These are phyloP conservation scores for Prunus yedoensis DNA, from an alignment of 331 rosid species.

Conservation along the genomic window DNA sequence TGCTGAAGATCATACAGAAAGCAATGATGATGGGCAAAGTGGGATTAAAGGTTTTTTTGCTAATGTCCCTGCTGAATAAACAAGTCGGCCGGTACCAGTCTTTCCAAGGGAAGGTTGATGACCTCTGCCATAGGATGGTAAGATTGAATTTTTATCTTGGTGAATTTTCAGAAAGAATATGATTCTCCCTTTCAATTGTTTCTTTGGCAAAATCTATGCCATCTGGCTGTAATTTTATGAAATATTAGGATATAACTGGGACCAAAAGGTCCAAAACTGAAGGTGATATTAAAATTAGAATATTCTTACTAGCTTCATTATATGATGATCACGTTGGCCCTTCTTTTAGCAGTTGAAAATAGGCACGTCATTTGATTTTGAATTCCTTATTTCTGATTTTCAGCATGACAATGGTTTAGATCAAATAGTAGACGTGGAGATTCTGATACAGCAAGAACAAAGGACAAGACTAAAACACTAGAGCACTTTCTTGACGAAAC, in stretches of 20 bases:
- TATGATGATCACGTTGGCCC: not conserved
- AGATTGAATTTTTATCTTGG: constrained; percentile 12
- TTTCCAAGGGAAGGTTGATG: constrained; percentile 76
- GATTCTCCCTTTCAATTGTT: too few relatives aligned
- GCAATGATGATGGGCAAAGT: constrained; percentile 37
- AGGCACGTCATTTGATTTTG: not conserved
- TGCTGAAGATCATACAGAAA: constrained; percentile 36
- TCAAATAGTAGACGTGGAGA: constrained; percentile 39
- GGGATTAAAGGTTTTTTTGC: constrained; percentile 48
- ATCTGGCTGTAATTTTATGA: too few relatives aligned
- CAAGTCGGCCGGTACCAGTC: constrained; percentile 77
- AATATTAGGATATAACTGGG: too few relatives aligned
- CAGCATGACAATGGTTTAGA: constrained; percentile 72
- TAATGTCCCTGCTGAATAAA: constrained; percentile 66
- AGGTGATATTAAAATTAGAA: not conserved
- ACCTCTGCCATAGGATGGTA: constrained; percentile 90
- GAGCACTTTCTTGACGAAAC: constrained; percentile 79
- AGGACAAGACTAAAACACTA: constrained; percentile 61
- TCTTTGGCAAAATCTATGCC: too few relatives aligned
- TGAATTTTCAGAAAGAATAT: not conserved
- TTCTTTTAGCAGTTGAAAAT: too few relatives aligned
- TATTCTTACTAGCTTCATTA: not conserved
- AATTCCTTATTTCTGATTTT: constrained; percentile 18
- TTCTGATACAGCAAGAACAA: constrained; percentile 50
- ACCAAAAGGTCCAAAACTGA: not conserved